A percentile compares a stretch with the other conserved stretches of the same genome.
These are phyloP conservation scores for Sugiyamaella paludigena DNA, from an alignment of 1,139 yeast species.

Conservation along the genomic window DNA sequence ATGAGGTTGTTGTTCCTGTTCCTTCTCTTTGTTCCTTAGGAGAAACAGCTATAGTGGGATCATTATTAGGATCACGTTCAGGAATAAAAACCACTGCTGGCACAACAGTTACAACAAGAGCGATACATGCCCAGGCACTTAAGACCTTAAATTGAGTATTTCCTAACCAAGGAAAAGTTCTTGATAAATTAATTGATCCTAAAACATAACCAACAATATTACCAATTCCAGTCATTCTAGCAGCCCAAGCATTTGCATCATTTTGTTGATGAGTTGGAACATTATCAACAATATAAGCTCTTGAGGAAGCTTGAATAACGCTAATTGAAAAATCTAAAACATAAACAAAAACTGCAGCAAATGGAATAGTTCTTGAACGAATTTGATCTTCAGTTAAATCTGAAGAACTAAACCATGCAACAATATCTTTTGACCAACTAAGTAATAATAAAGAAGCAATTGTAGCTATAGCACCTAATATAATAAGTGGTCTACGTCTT, in stretches of 20 bases:
- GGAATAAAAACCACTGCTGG: constrained; percentile 42
- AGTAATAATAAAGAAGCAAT: constrained; percentile 44
- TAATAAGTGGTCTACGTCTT: constrained; percentile 53
- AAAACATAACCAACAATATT: constrained; percentile 55
- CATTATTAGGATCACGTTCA: constrained; percentile 49
- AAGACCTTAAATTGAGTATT: constrained; percentile 51
- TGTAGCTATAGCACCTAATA: constrained; percentile 50
- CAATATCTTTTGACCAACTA: constrained; percentile 48
- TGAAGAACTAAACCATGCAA: constrained; percentile 27
- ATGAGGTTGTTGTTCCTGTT: constrained; percentile 28
- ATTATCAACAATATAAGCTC: constrained; percentile 59
- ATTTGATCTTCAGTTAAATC: constrained; percentile 30
- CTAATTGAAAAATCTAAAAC: constrained; percentile 55
- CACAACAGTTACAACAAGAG: constrained; percentile 42
- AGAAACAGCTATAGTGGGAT: constrained; percentile 31
- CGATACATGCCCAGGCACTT: constrained; percentile 46
- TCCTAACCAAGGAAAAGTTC: constrained; percentile 42
- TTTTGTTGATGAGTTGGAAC: constrained; percentile 55
- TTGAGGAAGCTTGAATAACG: constrained; percentile 54
- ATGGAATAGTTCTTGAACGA: constrained; percentile 43
- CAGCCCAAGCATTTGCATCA: constrained; percentile 69
- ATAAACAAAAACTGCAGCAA: constrained; percentile 54
- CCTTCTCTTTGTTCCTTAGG: constrained; percentile 32
- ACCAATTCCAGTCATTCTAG: constrained; percentile 60
- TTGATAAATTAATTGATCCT: constrained; percentile 43